Evolutionary conservation across 2,329 filamentous ascomycete species (phyloP), one percentile per base, ranked within the genome.

Genomic region (Mariannaea elegans): DNA sequence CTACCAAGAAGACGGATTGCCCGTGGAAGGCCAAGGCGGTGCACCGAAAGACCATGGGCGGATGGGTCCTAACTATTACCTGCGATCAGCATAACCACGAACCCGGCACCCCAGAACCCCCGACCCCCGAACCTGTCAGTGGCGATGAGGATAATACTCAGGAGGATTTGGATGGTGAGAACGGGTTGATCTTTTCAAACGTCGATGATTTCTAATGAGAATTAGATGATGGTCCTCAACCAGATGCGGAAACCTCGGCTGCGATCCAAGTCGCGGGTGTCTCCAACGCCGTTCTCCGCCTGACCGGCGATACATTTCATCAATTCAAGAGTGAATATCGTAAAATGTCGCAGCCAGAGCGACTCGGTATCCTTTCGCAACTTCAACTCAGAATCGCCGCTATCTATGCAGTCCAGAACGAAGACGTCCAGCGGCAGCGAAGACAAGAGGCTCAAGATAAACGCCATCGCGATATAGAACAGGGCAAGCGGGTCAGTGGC

Each of bases 21-120:
- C 78, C 78, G 4, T 81, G 78, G 78, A 79, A 79, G 61, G 78
- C 78, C 27, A 81, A 80, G 60, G 78, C 78, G 1, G 78, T 80
- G 7, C 73, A 80, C 50, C 76, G 78, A 8, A 81, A 80, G 69
- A 73, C 75, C 10, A 72, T 78, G 56, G 77, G 78, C 4, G 78
- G 77, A 34, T 81, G 78, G 78, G 75, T 80, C n/a, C 62, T 81
- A 63, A 81, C 78, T 3, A 72, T 81, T 36, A 75, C 74, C 41
- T 81, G 78, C 65, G 75, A 80, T 57, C 73, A 78, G 62, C 78
- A 81, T 63, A 81, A 81, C 59, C 78, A 81, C 61, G 77, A 79
- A 61, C 76, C 78, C 2, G 75, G 78, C 16, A 80, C 78, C 8
- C 78, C 78, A 24, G 78, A 81, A 55, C 77, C 77, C 23, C 76